Percentiles rank a stretch among this genome's conserved stretches.
These are phyloP conservation scores for Fusarium dimerum DNA, from an alignment of 2,329 filamentous ascomycete genomes.

Conservation along the genomic window DNA sequence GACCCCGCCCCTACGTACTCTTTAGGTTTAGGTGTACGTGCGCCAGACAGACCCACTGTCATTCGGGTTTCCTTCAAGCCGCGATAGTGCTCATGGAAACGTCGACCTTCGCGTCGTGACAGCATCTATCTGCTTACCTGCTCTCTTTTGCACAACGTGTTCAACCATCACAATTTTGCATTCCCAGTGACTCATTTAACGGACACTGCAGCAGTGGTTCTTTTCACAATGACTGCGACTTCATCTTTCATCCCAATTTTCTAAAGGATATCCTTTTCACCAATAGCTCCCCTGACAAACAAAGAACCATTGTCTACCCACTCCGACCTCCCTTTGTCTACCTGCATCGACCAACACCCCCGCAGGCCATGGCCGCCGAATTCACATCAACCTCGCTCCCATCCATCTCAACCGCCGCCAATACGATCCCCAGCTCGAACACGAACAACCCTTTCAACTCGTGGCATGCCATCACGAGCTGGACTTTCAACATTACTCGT, in stretches of 20 bases:
- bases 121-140: background rate
- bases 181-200: no score
- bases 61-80: no score
- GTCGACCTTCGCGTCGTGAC: background rate
- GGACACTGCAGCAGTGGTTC: no score
- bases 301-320: background rate
- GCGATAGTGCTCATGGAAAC: background rate
- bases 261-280: no score
- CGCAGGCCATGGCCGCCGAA: slow-evolving; percentile 27
- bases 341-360: slow-evolving; percentile 3
- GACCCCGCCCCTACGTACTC: no score
- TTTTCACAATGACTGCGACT: no score
- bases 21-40: no score
- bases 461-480: slow-evolving; percentile 57
- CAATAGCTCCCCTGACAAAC: background rate
- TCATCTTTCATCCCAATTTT: no score
- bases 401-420: slow-evolving; percentile 21
- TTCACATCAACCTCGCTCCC: slow-evolving; percentile 20
- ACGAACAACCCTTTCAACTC: slow-evolving; percentile 21
- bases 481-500: slow-evolving; percentile 60
- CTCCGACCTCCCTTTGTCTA: background rate
- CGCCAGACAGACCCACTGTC: no score
- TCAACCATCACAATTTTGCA: background rate
- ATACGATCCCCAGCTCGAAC: slow-evolving; percentile 8
- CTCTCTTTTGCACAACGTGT: background rate